These are phyloP conservation scores for Sungouiozyma intestinalis DNA, from an alignment of 805 yeast genomes.

Conservation along the genomic window DNA sequence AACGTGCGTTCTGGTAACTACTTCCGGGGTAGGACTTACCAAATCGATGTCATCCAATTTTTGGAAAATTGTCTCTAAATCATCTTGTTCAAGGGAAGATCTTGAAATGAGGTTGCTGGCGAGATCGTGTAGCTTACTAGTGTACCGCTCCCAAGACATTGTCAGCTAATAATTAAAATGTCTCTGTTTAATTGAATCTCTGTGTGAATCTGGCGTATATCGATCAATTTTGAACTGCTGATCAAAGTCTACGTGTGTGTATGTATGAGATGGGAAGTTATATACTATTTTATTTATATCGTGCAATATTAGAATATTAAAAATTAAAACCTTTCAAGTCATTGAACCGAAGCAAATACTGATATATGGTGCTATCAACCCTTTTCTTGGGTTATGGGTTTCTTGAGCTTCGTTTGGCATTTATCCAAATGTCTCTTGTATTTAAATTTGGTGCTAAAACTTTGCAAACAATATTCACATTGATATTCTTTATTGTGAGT, in stretches of 20 bases:
- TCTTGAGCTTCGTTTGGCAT: neutral
- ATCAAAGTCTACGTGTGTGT: too few relatives aligned
- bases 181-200: too few relatives aligned
- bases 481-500: slow-evolving; percentile 50
- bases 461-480: slow-evolving; percentile 43
- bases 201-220: too few relatives aligned
- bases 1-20: neutral
- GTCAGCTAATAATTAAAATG: too few relatives aligned
- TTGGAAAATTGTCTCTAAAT: neutral
- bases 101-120: neutral
- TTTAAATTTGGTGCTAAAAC: slow-evolving; percentile 32
- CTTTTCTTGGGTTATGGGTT: too few relatives aligned
- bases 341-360: too few relatives aligned
- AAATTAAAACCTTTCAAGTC: neutral
- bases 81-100: neutral
- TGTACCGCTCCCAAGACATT: neutral
- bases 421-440: slow-evolving; percentile 30
- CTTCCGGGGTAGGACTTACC: neutral
- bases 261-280: too few relatives aligned
- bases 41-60: neutral
- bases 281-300: too few relatives aligned
- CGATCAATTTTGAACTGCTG: too few relatives aligned
- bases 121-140: neutral
- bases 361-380: too few relatives aligned
- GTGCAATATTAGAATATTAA: too few relatives aligned